Base-by-base conservation (phyloP, 208 protist genomes). In the Crithidia expoeki region DNA sequence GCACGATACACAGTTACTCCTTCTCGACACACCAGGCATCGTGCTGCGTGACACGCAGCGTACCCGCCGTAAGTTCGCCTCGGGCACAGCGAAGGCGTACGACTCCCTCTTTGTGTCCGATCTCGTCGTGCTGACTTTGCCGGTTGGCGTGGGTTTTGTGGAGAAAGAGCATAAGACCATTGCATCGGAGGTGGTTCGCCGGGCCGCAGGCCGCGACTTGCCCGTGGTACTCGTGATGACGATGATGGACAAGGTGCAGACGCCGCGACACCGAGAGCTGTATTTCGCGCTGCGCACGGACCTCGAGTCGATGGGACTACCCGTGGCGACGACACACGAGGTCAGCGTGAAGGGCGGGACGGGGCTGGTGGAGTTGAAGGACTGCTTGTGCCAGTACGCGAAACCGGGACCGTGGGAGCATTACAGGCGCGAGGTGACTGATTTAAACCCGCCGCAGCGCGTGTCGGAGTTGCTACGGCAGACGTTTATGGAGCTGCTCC, bases 211-310 rank as follows among this genome's bases (percentile, higher is more conserved):
- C 38, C 84, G 90, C 9, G 84, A 94, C 30, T 78, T 97, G 53
- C 93, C 93, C 4, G 81, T 95, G 25, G 72, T 95, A 28, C 70
- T 97, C 17, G 89, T 81, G 30, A 70, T 97, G 46, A 94, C 93
- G 27, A 95, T 94, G 90, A 94, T 97, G 87, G 93, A 97, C 65
- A 85, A 80, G 47, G 90, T 97, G 42, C 88, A 94, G 72, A 94
- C 88, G 7, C 90, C 88, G 23, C 77, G 75, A 34, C 93, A 94
- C 72, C 86, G 89, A 10, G 93, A 97, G 68, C 67, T 94, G 51
- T 95, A 97, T 77, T 93, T 95, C 64, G 74, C 90, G 1, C 80
- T 97, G 88, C 90, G 93, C 47, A 89, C 90, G 0, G 89, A 95
- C 67, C 77, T 97, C 46, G 88, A 95, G 67, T 80, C 88, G 4